Percentiles rank a stretch among this genome's conserved stretches.
Evolutionary conservation across 192 early-diverging fungal genomes (phyloP).

Genomic region (Podila horticola): DNA sequence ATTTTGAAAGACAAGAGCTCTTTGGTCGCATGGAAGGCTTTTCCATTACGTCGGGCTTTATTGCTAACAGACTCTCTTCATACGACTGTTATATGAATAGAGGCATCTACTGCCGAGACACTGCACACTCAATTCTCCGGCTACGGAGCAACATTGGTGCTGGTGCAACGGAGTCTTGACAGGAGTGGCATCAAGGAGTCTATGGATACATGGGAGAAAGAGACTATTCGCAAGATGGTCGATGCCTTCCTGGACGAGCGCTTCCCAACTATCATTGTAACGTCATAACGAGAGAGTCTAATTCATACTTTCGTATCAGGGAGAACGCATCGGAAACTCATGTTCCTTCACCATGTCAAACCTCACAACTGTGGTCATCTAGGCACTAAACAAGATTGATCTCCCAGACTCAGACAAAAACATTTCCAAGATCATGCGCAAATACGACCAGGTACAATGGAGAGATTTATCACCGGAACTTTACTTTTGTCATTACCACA

Average conservation of each 20-base stretch:
- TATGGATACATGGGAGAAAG: constrained; percentile 75
- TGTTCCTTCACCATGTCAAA: neutral
- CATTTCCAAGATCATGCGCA: constrained; percentile 78
- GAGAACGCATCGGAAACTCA: too few relatives aligned
- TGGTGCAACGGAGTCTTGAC: constrained; percentile 62
- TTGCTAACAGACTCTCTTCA: neutral
- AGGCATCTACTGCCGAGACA: constrained; percentile 63
- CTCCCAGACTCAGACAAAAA: constrained; percentile 86
- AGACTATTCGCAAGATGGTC: constrained; percentile 67
- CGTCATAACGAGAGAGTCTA: neutral
- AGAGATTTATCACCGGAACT: neutral
- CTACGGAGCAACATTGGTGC: constrained; percentile 64
- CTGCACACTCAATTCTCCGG: constrained; percentile 68
- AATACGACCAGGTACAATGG: constrained; percentile 69
- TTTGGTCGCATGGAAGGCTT: neutral
- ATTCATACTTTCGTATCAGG: too few relatives aligned
- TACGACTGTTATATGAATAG: constrained; percentile 19
- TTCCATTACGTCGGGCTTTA: neutral
- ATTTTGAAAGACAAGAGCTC: neutral
- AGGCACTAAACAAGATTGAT: constrained; percentile 89
- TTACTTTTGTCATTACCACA: neutral
- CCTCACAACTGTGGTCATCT: neutral
- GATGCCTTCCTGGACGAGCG: constrained; percentile 76
- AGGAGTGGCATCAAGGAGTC: constrained; percentile 61
- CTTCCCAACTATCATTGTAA: constrained; percentile 82